Percentiles rank a stretch among this genome's conserved stretches.
Evolutionary conservation across 441 rosid species (phyloP).

Genomic region (Melianthus villosus): DNA sequence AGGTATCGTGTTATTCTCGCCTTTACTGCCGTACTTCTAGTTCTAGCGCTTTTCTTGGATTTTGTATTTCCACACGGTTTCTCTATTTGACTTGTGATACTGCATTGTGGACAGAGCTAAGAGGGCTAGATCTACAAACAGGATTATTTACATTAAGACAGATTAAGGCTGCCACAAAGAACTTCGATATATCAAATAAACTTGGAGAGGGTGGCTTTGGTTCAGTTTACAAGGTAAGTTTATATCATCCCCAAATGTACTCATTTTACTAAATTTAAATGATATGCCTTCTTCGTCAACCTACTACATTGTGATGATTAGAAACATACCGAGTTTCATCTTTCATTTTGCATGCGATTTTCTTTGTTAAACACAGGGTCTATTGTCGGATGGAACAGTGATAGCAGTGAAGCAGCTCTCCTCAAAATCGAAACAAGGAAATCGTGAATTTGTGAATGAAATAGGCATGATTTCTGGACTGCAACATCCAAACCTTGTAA

Average conservation of each 20-base stretch:
- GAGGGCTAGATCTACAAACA: slow-evolving; percentile 55
- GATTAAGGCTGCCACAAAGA: slow-evolving; percentile 63
- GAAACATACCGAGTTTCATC: neutral
- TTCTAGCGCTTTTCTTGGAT: too few relatives aligned
- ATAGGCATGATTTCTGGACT: slow-evolving; percentile 79
- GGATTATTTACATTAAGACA: slow-evolving; percentile 52
- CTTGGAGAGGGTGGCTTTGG: slow-evolving; percentile 89
- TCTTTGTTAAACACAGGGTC: slow-evolving; percentile 28
- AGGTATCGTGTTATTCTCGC: too few relatives aligned
- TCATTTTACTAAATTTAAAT: neutral
- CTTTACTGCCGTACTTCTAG: too few relatives aligned
- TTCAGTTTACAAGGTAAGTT: slow-evolving; percentile 45
- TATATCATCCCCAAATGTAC: neutral
- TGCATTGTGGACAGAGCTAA: slow-evolving; percentile 25
- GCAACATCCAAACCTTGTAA: slow-evolving; percentile 86
- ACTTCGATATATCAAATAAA: slow-evolving; percentile 47
- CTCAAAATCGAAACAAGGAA: slow-evolving; percentile 62
- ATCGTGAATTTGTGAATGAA: slow-evolving; percentile 44
- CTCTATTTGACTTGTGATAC: slow-evolving; percentile 7
- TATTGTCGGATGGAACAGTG: slow-evolving; percentile 42
- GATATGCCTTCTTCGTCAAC: too few relatives aligned
- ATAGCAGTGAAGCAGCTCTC: slow-evolving; percentile 70
- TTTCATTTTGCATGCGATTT: slow-evolving; percentile 2
- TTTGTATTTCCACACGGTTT: neutral
- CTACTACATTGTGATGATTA: too few relatives aligned